Conservation (phyloP, 2,329 filamentous ascomycete genomes). For the Ophiostoma australiae region DNA sequence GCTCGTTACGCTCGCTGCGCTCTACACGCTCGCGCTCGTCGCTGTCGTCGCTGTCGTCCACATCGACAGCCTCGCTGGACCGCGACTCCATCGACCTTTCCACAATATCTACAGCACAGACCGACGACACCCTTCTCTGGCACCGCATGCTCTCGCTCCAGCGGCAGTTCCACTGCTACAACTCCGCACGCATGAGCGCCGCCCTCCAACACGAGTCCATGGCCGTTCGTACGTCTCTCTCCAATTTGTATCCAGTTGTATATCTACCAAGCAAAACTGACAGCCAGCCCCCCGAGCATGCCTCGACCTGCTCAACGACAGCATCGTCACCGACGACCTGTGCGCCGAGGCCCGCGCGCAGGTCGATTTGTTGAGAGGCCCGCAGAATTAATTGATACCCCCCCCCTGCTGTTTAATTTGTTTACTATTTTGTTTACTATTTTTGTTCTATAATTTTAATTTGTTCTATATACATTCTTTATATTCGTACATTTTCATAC, state of each 20-base stretch:
- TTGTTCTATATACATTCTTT: background rate
- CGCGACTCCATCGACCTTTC: conserved; percentile 25
- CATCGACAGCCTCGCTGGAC: conserved; percentile 14
- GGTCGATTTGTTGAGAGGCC: conserved; percentile 27
- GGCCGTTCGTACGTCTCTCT: conserved; percentile 35
- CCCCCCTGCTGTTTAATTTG: background rate
- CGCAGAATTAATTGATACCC: too few relatives aligned
- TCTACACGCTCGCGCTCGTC: background rate
- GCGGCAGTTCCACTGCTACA: conserved; percentile 41
- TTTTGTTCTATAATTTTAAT: background rate
- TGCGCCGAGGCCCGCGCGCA: conserved; percentile 30
- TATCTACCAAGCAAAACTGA: background rate
- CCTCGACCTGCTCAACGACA: conserved; percentile 35
- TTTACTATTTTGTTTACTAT: conserved; percentile 15
- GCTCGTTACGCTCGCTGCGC: background rate
- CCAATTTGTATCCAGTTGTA: background rate
- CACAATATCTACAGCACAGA: background rate
- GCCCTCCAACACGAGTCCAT: conserved; percentile 38
- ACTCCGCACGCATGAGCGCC: conserved; percentile 42
- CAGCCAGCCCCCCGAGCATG: conserved; percentile 32
- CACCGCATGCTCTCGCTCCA: conserved; percentile 42
- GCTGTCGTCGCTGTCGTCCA: background rate
- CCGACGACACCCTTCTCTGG: conserved; percentile 38
- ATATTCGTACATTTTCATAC: background rate
- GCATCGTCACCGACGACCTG: conserved; percentile 29